These are phyloP conservation scores for Hysterangium stoloniferum DNA, from an alignment of 768 basidiomycete genomes.

Conservation along the genomic window DNA sequence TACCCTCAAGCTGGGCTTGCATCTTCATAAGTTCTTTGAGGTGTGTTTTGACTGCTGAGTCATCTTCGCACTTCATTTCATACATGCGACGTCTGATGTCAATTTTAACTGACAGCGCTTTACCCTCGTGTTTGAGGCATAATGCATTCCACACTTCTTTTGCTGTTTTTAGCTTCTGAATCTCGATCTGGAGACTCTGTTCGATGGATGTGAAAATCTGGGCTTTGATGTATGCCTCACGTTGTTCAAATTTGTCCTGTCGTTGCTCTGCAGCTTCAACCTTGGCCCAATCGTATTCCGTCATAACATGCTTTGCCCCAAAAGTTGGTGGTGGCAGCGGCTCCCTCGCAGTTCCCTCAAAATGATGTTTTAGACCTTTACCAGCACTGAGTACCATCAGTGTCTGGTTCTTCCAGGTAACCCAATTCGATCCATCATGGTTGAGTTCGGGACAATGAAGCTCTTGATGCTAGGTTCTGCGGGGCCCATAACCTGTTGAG, in stretches of 20 bases:
- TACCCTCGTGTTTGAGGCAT: conserved; percentile 7
- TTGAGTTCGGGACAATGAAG: too few relatives aligned
- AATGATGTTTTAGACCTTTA: too few relatives aligned
- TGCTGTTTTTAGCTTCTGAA: neutral
- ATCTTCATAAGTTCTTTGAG: conserved; percentile 13
- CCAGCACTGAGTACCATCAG: too few relatives aligned
- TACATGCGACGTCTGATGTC: conserved; percentile 9
- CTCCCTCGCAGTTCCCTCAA: too few relatives aligned
- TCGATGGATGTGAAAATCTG: conserved; percentile 11
- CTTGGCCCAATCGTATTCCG: too few relatives aligned
- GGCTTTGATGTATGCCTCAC: conserved; percentile 7
- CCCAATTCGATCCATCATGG: too few relatives aligned
- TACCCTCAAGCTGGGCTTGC: conserved; percentile 10
- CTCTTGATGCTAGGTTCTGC: too few relatives aligned
- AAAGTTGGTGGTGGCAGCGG: too few relatives aligned
- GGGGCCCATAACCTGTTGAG: too few relatives aligned
- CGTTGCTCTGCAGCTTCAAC: conserved; percentile 14
- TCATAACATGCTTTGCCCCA: too few relatives aligned
- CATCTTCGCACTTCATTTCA: conserved; percentile 10
- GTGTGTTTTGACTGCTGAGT: conserved; percentile 7
- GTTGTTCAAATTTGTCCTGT: conserved; percentile 8
- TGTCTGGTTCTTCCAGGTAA: too few relatives aligned
- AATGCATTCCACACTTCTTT: conserved; percentile 11
- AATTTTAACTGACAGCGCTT: conserved; percentile 11
- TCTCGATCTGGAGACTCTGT: conserved; percentile 11